Evolutionary conservation across 164 flowering plant species (phyloP), one percentile per base, ranked within the genome.

Genomic region (Chloranthus sessilifolius): DNA sequence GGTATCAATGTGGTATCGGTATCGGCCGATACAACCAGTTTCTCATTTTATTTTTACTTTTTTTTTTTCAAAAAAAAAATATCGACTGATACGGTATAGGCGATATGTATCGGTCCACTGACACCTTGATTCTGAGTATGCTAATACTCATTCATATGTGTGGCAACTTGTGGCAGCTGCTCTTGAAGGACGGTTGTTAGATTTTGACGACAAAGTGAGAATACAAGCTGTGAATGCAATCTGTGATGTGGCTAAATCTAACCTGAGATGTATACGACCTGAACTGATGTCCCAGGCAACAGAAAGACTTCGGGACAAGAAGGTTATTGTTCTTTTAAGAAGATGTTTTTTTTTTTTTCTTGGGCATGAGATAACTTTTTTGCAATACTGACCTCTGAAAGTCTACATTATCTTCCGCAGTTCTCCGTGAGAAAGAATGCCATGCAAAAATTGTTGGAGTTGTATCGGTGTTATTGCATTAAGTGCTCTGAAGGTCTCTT

Each of bases 241-340:
- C 41, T 89, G 95, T 72, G 95, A 92, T 56, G 48, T 92, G 48
- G 82, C 81, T 40, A 74, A 46, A 52, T 73, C 68, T 48, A 75
- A 76, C 55, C 47, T 69, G 28, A 80, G 78, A 55, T 43, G 50
- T 37, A 49, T 71, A 54, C 81, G 79, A 11, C 47, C 72, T 37
- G 70, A 67, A 38, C 62, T 86, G 25, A 66, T 92, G 47, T 63
- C 62, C 62, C 73, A 61, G 50, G 82, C 74, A 31, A 55, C 72
- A 30, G 90, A 88, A 55, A 73, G 99, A 42, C 85, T 92, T 61
- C 78, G 99, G 36, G 99, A 92, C 70, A 92, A 82, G 69, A 92
- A 84, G 95, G 99, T 82, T 39, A 28, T 14, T 39, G n/a, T n/a
- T 22, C 40, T 21, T 36, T n/a, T 24, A 5, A 23, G 19, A 33